Evolutionary conservation across 2,329 filamentous ascomycete genomes (phyloP).

Genomic region (Fusarium tricinctum): DNA sequence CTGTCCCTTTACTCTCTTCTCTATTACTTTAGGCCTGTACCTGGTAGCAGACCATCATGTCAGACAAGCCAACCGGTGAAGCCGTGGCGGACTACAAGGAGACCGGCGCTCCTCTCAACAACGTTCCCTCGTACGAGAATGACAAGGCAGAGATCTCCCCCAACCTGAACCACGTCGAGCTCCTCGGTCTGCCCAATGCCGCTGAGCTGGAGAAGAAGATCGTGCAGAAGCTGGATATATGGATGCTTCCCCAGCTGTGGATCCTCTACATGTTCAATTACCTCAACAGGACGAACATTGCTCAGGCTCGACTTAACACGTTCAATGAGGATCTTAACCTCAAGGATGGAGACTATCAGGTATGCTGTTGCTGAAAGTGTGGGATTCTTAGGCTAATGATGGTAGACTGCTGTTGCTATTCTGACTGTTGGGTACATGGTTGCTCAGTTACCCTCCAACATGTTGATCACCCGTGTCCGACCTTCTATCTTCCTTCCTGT

Average conservation of each 20-base stretch:
- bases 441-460: constrained; percentile 38
- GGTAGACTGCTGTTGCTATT: constrained; percentile 35
- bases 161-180: constrained; percentile 35
- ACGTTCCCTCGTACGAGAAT: constrained; percentile 15
- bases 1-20: constrained; percentile 2
- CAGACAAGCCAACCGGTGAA: constrained; percentile 26
- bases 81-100: constrained; percentile 5
- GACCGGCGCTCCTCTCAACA: constrained; percentile 1
- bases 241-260: constrained; percentile 43
- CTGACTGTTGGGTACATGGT: constrained; percentile 40
- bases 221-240: constrained; percentile 35
- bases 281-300: constrained; percentile 40
- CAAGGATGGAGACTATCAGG: constrained; percentile 38
- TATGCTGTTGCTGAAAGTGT: rapidly evolving
- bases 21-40: neutral
- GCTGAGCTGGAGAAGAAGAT: constrained; percentile 36
- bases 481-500: constrained; percentile 28
- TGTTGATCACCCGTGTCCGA: constrained; percentile 37
- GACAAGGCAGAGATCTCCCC: constrained; percentile 21
- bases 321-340: constrained; percentile 41
- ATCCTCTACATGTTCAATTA: constrained; percentile 46
- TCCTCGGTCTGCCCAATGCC: constrained; percentile 21
- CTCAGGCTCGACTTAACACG: constrained; percentile 34
- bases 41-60: constrained; percentile 10
- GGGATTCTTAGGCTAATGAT: neutral